Evolutionary conservation across 1,139 yeast genomes (phyloP).

Genomic region (Debaryomyces subglobosus): DNA sequence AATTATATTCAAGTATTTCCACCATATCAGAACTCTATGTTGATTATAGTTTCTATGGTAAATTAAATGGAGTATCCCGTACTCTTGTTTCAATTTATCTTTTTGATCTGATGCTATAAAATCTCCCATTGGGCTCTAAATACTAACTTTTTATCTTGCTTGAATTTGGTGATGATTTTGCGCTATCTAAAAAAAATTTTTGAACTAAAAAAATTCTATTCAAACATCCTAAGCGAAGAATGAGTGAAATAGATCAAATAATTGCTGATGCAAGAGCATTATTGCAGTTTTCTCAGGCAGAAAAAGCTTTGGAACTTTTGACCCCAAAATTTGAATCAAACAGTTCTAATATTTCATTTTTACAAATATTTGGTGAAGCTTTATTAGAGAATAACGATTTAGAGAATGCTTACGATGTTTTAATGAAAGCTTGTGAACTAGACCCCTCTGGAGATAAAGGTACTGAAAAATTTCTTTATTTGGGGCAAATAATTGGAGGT

Average conservation of each 20-base stretch:
- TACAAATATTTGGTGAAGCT: slow-evolving; percentile 66
- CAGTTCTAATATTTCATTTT: slow-evolving; percentile 33
- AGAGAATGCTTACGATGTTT: slow-evolving; percentile 71
- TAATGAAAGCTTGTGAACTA: slow-evolving; percentile 63
- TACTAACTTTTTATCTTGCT: background rate
- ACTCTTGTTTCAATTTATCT: slow-evolving; percentile 43
- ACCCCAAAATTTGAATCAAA: slow-evolving; percentile 31
- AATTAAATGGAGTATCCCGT: slow-evolving; percentile 57
- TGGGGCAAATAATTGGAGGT: slow-evolving; percentile 92
- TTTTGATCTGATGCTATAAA: slow-evolving; percentile 1
- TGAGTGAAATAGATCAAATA: slow-evolving; percentile 14
- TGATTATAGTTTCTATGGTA: slow-evolving; percentile 78
- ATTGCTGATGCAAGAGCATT: slow-evolving; percentile 33
- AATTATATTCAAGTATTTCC: slow-evolving; percentile 67
- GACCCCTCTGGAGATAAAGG: slow-evolving; percentile 71
- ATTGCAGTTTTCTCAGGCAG: slow-evolving; percentile 43
- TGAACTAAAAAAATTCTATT: background rate
- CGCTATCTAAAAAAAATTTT: slow-evolving; percentile 1
- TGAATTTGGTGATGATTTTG: slow-evolving; percentile 1
- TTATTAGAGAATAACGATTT: slow-evolving; percentile 78
- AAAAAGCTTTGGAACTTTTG: slow-evolving; percentile 41
- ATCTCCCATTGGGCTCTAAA: slow-evolving; percentile 1
- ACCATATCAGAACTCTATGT: slow-evolving; percentile 76
- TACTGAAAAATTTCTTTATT: slow-evolving; percentile 79
- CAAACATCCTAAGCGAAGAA: background rate